A percentile compares a stretch with the other conserved stretches of the same genome.
Conservation (phyloP, 148 eudicot genomes). For the Tetragonia tetragonoides region DNA sequence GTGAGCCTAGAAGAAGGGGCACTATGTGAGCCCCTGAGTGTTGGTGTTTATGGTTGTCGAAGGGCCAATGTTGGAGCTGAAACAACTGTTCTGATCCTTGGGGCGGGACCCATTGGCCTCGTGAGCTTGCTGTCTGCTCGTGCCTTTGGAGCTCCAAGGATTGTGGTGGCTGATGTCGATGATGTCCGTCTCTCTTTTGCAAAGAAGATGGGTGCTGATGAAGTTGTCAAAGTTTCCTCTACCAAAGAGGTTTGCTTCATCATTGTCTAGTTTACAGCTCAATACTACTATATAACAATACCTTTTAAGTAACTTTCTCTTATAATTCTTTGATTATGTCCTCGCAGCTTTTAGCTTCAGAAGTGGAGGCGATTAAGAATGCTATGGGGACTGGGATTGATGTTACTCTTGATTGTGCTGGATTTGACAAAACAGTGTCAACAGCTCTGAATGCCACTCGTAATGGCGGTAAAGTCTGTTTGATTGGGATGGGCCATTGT, state of each 20-base stretch:
- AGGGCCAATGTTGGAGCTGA: slow-evolving; percentile 54
- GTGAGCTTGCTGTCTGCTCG: slow-evolving; percentile 67
- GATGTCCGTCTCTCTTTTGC: slow-evolving; percentile 54
- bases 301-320: not conserved
- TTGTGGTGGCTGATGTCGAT: slow-evolving; percentile 61
- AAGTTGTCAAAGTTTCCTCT: slow-evolving; percentile 45
- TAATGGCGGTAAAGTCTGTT: slow-evolving; percentile 66
- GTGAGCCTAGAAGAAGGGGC: slow-evolving; percentile 77
- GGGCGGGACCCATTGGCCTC: slow-evolving; percentile 75
- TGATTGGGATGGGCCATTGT: slow-evolving; percentile 60
- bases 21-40: slow-evolving; percentile 61
- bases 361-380: slow-evolving; percentile 41
- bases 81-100: slow-evolving; percentile 56
- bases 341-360: slow-evolving; percentile 45
- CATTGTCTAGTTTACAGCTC: not conserved
- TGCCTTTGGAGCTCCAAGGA: slow-evolving; percentile 65
- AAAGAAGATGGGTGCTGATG: slow-evolving; percentile 55
- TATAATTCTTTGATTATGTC: not conserved
- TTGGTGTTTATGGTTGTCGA: slow-evolving; percentile 72
- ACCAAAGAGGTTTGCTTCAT: slow-evolving; percentile 34
- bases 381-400: slow-evolving; percentile 44
- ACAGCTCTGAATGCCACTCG: slow-evolving; percentile 50
- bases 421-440: slow-evolving; percentile 66
- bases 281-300: too few relatives aligned
- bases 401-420: slow-evolving; percentile 68